Base-by-base conservation (phyloP, 768 basidiomycete species). In the Gymnopilus dilepis region DNA sequence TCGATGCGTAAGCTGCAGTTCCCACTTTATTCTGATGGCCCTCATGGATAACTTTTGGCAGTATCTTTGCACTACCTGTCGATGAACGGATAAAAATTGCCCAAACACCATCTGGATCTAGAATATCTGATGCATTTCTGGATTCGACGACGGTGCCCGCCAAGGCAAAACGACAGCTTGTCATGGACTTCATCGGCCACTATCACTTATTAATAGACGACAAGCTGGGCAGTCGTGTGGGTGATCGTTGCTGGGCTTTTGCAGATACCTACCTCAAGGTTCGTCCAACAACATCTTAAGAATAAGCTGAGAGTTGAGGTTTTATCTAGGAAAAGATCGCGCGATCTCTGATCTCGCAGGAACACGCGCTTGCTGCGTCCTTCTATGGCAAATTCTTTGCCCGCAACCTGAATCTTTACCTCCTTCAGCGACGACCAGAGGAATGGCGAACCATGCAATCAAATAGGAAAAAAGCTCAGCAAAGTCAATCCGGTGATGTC, bases 261-360 rank as follows among this genome's bases (percentile, higher is more conserved):
- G 89, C 92, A n/a, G 97, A 99, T 76, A 89, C 93, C 0, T 98
- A 92, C 75, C 83, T 97, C 65, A 95, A 91, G 80, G 95, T 95
- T 62, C 22, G 81, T 70, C 19, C 5, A 26, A 22, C 24, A 9
- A 42, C 57, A 33, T 11, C 63, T 37, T 63, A 19, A 47, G 52
- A 60, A 38, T 26, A 31, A 1, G 24, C 52, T 26, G 24, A 40
- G 11, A 12, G 31, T 17, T 50, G 17, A 50, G n/a, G 31, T 28
- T 38, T 52, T 30, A 40, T 56, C 19, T 65, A 97, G 94, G 95
- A 97, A 77, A 97, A 96, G 74, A 93, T 99, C 56, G 95, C 91
- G 2, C 86, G 86, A 15, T 91, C 92, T 22, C 79, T 98, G 11
- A 75, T 94, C 13, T 76, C 84, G 1, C 83, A 92, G 61, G 90